phyloP scores from a whole-genome alignment of 148 eudicot species.

The Amaranthus palmeri region DNA sequence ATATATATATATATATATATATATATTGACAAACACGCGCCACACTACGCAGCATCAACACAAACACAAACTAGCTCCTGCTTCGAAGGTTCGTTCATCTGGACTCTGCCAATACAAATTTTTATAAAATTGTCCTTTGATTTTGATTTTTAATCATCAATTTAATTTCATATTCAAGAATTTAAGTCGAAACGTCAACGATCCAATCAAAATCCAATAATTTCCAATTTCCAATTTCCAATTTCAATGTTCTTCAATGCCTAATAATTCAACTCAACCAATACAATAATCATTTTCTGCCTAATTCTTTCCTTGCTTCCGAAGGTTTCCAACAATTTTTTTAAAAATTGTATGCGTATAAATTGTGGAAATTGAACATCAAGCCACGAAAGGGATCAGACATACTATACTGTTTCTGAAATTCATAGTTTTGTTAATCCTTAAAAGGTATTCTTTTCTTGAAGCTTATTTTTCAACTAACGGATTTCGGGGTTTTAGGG shows the following conservation, averaged over 20 bases:
- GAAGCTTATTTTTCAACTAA: background rate
- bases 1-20: too few relatives aligned
- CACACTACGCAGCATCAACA: too few relatives aligned
- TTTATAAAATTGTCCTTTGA: too few relatives aligned
- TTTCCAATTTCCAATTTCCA: background rate
- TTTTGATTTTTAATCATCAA: too few relatives aligned
- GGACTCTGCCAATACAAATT: too few relatives aligned
- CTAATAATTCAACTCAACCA: background rate
- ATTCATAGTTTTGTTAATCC: background rate
- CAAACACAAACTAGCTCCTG: too few relatives aligned
- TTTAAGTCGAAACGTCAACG: slow-evolving; percentile 10
- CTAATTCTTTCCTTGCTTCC: slow-evolving; percentile 16
- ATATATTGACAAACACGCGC: too few relatives aligned
- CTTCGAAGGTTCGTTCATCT: too few relatives aligned
- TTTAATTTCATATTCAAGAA: background rate
- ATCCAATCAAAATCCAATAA: slow-evolving; percentile 14
- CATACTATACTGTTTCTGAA: background rate
- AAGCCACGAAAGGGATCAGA: background rate
- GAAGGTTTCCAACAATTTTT: background rate
- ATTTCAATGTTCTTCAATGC: background rate
- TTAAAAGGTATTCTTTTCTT: background rate
- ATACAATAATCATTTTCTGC: background rate
- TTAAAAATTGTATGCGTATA: background rate
- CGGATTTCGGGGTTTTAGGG: slow-evolving; percentile 1
- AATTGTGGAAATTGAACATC: background rate